phyloP scores from a whole-genome alignment of 345 rosid genomes.

The Rhodamnia rubescens region DNA sequence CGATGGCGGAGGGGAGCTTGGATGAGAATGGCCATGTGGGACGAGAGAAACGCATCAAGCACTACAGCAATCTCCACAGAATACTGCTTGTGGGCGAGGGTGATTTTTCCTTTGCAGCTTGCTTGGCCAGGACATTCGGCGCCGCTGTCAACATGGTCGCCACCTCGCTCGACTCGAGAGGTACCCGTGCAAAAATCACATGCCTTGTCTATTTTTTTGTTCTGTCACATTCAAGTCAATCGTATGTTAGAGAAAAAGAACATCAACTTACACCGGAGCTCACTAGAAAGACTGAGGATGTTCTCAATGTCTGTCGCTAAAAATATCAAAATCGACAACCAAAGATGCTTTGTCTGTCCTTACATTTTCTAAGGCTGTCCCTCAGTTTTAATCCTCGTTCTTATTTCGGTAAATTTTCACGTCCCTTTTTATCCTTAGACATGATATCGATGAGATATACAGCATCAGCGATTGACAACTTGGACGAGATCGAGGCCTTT shows the following conservation, averaged over 20 bases:
- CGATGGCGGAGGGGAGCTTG: not conserved
- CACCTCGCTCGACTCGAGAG: slow-evolving; percentile 31
- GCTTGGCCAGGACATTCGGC: slow-evolving; percentile 35
- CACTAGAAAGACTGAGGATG: too few species aligned
- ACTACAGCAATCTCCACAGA: slow-evolving; percentile 21
- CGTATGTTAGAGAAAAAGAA: not conserved
- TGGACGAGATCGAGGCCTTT: too few species aligned
- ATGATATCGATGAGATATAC: too few species aligned
- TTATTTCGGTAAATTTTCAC: too few species aligned
- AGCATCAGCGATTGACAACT: too few species aligned
- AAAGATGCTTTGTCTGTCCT: too few species aligned
- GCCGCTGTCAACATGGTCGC: slow-evolving; percentile 36
- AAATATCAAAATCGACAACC: too few species aligned
- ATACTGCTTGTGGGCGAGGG: slow-evolving; percentile 29
- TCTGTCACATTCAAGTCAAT: not conserved
- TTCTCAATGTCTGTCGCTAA: too few species aligned
- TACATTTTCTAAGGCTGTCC: too few species aligned
- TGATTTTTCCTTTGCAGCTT: slow-evolving; percentile 43
- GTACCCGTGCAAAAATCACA: not conserved
- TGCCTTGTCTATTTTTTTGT: not conserved
- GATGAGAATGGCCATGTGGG: not conserved
- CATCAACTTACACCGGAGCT: not conserved
- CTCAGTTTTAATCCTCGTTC: too few species aligned
- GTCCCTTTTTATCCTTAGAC: too few species aligned
- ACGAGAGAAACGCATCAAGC: slow-evolving; percentile 21